Conservation (phyloP, 495 filamentous ascomycete genomes). For the Neurospora sp. region DNA sequence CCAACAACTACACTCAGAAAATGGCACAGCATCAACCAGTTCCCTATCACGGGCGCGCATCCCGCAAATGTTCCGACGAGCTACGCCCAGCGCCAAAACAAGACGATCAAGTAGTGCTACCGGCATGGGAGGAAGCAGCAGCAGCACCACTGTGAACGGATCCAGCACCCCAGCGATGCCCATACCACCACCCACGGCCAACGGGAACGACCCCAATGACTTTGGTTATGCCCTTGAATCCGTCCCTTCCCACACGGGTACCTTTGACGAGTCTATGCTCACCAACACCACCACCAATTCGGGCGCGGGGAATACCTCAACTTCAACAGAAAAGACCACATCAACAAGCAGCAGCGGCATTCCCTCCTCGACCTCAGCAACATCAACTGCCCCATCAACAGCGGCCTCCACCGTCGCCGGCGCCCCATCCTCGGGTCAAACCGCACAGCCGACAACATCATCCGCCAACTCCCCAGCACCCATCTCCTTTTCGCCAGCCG, state of each 20-base stretch:
- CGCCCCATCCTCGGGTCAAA: not conserved
- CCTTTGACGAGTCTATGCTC: not conserved
- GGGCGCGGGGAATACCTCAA: not conserved
- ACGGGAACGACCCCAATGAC: not conserved
- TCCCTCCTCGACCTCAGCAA: slow-evolving; percentile 14
- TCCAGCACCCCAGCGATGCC: not conserved
- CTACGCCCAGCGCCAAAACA: slow-evolving; percentile 43
- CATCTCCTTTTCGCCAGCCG: slow-evolving; percentile 35
- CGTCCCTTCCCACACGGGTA: not conserved
- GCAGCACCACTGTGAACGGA: not conserved
- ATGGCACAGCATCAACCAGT: slow-evolving; percentile 51
- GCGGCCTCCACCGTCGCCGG: not conserved
- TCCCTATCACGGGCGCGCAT: slow-evolving; percentile 68
- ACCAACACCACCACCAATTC: not conserved
- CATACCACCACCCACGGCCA: not conserved
- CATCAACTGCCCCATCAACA: slow-evolving; percentile 22
- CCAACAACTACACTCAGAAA: slow-evolving; percentile 71
- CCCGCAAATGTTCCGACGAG: slow-evolving; percentile 81
- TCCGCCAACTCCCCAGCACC: slow-evolving; percentile 18
- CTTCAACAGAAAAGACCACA: not conserved
- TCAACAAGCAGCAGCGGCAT: slow-evolving; percentile 1
- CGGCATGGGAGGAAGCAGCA: slow-evolving; percentile 29
- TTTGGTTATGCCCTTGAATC: slow-evolving; percentile 13
- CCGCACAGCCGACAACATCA: not conserved
- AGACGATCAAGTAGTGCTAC: slow-evolving; percentile 56